These are phyloP conservation scores for Potentilla sterilis DNA, from an alignment of 306 rosid genomes.

Conservation along the genomic window DNA sequence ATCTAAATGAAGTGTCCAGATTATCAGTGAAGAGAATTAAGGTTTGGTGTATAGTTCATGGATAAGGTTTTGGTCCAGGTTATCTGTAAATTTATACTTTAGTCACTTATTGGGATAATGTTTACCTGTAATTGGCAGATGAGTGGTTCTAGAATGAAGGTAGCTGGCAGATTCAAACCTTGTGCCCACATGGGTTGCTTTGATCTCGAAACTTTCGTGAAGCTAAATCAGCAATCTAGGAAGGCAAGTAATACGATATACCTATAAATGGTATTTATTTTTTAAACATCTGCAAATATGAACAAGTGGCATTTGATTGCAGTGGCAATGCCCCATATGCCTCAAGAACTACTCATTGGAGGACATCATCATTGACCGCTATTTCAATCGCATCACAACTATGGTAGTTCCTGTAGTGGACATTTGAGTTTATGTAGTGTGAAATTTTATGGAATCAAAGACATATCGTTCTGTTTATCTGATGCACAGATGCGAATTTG, in stretches of 20 bases:
- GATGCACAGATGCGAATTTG: conserved; percentile 24
- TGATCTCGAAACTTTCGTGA: conserved; percentile 27
- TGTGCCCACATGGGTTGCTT: conserved; percentile 28
- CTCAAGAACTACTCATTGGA: conserved; percentile 27
- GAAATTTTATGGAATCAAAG: neutral
- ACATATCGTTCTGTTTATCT: neutral
- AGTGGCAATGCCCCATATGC: conserved; percentile 32
- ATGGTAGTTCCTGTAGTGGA: conserved; percentile 17
- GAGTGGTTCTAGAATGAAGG: conserved; percentile 98
- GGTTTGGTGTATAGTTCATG: neutral
- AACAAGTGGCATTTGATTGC: neutral
- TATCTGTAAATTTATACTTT: neutral
- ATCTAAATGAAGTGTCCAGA: neutral
- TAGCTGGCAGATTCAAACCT: conserved; percentile 96
- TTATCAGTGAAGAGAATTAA: neutral
- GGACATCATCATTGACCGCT: conserved; percentile 24
- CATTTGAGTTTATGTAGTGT: conserved; percentile 14
- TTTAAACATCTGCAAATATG: neutral
- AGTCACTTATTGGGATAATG: conserved; percentile 5
- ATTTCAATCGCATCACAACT: conserved; percentile 25
- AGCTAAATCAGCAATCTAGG: conserved; percentile 29
- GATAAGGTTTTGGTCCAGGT: neutral
- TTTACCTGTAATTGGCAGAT: conserved; percentile 40
- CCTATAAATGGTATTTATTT: neutral
- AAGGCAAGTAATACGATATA: conserved; percentile 19